Conservation (phyloP, 129 eudicot species). For the Flaveria linearis region DNA sequence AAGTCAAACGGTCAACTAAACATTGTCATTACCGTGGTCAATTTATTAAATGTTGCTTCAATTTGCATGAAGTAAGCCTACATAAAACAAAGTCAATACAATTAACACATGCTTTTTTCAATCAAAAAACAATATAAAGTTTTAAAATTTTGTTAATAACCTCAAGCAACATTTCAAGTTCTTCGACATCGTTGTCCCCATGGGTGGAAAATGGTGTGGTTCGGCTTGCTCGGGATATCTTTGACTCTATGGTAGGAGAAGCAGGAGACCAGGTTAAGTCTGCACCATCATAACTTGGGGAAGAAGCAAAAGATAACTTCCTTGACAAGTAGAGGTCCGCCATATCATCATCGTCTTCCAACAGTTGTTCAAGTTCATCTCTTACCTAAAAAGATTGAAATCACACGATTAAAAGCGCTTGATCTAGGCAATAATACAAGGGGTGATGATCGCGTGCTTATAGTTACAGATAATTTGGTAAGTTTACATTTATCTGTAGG, state of each 20-base stretch:
- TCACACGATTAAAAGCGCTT: neutral
- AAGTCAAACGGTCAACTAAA: constrained; percentile 8
- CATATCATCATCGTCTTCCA: constrained; percentile 90
- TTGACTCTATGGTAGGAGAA: constrained; percentile 57
- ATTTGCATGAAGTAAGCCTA: constrained; percentile 89
- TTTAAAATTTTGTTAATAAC: constrained; percentile 32
- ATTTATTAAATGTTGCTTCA: constrained; percentile 70
- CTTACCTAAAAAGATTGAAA: constrained; percentile 49
- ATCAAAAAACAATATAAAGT: constrained; percentile 3
- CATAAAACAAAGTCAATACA: constrained; percentile 2
- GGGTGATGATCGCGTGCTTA: neutral
- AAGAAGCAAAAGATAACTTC: constrained; percentile 46
- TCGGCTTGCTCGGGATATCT: constrained; percentile 59
- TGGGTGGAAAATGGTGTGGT: constrained; percentile 45
- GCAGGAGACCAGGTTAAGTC: constrained; percentile 54
- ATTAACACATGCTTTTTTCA: neutral
- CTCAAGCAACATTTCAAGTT: constrained; percentile 92
- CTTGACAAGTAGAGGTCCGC: constrained; percentile 77
- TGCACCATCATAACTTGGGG: constrained; percentile 43
- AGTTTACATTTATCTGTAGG: neutral
- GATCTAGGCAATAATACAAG: neutral
- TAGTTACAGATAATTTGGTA: neutral
- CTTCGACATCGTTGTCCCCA: constrained; percentile 68
- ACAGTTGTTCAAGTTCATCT: constrained; percentile 84
- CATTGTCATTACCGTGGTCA: constrained; percentile 55